Conservation (phyloP, 2,329 filamentous ascomycete genomes). For the Thelonectria discophora region DNA sequence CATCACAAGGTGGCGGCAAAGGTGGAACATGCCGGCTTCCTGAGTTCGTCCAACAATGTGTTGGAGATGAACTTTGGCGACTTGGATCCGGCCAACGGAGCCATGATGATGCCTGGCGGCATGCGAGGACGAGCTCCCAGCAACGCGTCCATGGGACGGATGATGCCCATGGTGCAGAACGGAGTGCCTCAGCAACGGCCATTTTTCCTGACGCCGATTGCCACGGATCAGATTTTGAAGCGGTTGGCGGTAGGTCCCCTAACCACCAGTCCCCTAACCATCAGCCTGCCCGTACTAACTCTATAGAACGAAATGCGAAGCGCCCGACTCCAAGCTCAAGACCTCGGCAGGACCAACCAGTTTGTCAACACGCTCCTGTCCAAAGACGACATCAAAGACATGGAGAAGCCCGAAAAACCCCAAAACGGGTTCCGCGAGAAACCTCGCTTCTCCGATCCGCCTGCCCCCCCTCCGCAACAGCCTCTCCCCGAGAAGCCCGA, state of each 20-base stretch:
- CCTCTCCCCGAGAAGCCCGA: slow-evolving; percentile 94
- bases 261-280: too few species aligned
- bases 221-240: slow-evolving; percentile 94
- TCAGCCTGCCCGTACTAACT: too few species aligned
- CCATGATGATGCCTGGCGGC: slow-evolving; percentile 73
- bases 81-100: slow-evolving; percentile 80
- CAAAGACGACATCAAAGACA: slow-evolving; percentile 71
- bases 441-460: slow-evolving; percentile 88
- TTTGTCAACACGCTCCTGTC: slow-evolving; percentile 82
- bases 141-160: slow-evolving; percentile 71
- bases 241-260: slow-evolving; percentile 50
- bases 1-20: slow-evolving; percentile 98
- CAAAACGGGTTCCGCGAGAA: slow-evolving; percentile 72
- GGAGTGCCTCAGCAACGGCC: slow-evolving; percentile 78
- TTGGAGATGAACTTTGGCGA: slow-evolving; percentile 93
- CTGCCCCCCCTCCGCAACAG: slow-evolving; percentile 91
- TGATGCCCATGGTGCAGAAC: slow-evolving; percentile 64
- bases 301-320: slow-evolving; percentile 92
- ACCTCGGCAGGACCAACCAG: slow-evolving; percentile 82
- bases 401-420: slow-evolving; percentile 60
- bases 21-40: slow-evolving; percentile 92
- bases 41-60: slow-evolving; percentile 77
- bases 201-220: slow-evolving; percentile 88
- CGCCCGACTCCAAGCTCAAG: slow-evolving; percentile 86
- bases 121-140: slow-evolving; percentile 75